Base-by-base conservation (phyloP, 2,329 filamentous ascomycete species). In the Zymoseptoria passerinii region DNA sequence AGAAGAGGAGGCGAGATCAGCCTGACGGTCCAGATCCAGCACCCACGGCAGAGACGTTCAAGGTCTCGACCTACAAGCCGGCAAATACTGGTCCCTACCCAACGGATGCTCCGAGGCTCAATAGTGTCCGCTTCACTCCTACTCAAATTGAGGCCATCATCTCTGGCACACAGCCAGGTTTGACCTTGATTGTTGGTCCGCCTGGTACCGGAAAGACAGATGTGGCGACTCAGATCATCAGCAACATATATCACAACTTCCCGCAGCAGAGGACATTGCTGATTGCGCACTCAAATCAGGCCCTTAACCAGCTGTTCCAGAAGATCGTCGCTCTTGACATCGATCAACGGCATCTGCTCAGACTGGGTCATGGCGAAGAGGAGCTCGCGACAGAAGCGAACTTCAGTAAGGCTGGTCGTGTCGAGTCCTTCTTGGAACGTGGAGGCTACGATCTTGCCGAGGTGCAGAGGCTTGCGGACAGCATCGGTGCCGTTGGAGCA, bases 201-300 rank as follows among this genome's bases (percentile, higher is more conserved):
- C 94, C 94, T 7, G 94, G 94, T 56, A 99, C 94, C 6, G 94
- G 95, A 62, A 99, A 99, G 78, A 99, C 94, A n/a, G 94, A 99
- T 74, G 94, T 99, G 55, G 92, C 91, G 52, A 96, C 92, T 4
- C 94, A 99, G 73, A 95, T 97, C 71, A 99, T 99, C 76, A 96
- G 90, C 77, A 96, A 97, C 73, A 88, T 99, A 66, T 99, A 99
- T 71, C 92, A 97, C 78, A 96, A 97, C 75, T 99, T 96, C 71
- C 92, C 94, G 7, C 81, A 87, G 63, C 91, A 99, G 73, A 88
- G 90, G 66, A 99, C 94, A 0, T 78, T 99, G 18, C 83, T 99
- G 48, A 85, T 99, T 63, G 94, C 94, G 4, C 94, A 99, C 73
- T 97, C 92, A 74, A 99, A 99, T 70, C 95, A 99, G 73, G 95